Evolutionary conservation across 441 rosid genomes (phyloP), one percentile per base, ranked within the genome.

Genomic region (Populus hybrid): DNA sequence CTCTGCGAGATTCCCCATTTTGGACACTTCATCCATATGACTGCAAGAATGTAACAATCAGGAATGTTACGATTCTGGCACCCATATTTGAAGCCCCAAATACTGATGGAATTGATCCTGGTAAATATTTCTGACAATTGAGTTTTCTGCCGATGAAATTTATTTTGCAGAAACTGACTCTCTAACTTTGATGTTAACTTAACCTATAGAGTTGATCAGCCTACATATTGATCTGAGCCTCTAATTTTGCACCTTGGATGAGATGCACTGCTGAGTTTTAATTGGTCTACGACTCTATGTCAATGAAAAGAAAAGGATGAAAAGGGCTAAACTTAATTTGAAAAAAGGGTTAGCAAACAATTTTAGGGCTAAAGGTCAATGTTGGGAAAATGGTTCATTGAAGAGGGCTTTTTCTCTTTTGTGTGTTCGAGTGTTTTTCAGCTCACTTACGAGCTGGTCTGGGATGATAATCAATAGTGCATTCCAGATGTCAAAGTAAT

Each of bases 1-100:
- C 98, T 53, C 81, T 96, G 76, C 94, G 85, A 70, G 94, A 93
- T 83, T 93, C 98, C 64, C 99, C 99, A 28, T 96, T 96, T 83
- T 96, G 97, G 97, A 96, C 97, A 8, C 89, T 94, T 70, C 98
- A 96, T 86, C 99, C 96, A 9, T 96, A 93, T 80, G 99, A 93
- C 82, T 94, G 98, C 91, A 92, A 93, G 88, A 96, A 96, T 72
- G 83, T 94, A 33, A 92, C 97, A 0, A 76, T 94, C 26, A 88
- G 83, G 80, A 88, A 85, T 67, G 91, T 96, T 73, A 96, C 98
- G 18, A 93, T 96, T 80, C 87, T 94, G 86, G 93, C 97, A 82
- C 98, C 98, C 40, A 76, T 93, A 70, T 69, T 78, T 63, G 87
- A 89, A 82, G 98, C 98, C 77, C 99, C 98, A 78, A 94, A 96